These are phyloP conservation scores for Monosporascus sp. DNA, from an alignment of 2,329 filamentous ascomycete species.

Conservation along the genomic window DNA sequence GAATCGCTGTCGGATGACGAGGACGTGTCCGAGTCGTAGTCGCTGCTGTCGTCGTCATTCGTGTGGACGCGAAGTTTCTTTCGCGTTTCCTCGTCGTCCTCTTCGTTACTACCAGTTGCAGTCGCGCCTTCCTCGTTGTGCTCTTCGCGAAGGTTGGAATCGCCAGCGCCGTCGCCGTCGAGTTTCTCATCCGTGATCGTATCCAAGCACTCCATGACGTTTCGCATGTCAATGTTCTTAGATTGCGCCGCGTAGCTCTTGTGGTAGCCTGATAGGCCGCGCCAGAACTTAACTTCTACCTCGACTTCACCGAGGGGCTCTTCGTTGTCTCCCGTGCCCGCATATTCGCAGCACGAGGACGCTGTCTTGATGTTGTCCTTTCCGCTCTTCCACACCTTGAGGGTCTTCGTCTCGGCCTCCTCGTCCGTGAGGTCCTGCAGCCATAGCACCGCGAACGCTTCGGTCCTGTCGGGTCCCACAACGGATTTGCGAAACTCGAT, in stretches of 20 bases:
- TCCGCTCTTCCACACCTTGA: constrained; percentile 64
- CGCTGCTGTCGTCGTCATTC: constrained; percentile 28
- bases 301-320: constrained; percentile 52
- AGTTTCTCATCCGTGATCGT: constrained; percentile 53
- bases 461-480: constrained; percentile 46
- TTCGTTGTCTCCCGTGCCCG: constrained; percentile 47
- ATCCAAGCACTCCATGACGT: constrained; percentile 61
- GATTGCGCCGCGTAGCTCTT: constrained; percentile 44
- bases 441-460: constrained; percentile 63
- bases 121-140: background rate
- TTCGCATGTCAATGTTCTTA: constrained; percentile 47
- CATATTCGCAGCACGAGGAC: constrained; percentile 29
- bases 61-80: constrained; percentile 28
- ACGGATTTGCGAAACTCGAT: constrained; percentile 56
- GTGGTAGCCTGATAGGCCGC: constrained; percentile 56
- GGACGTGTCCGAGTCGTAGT: constrained; percentile 26
- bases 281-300: constrained; percentile 54
- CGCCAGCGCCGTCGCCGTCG: constrained; percentile 17
- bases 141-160: constrained; percentile 8
- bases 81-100: constrained; percentile 25
- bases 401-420: constrained; percentile 50
- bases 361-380: constrained; percentile 39
- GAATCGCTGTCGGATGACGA: constrained; percentile 2
- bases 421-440: constrained; percentile 65
- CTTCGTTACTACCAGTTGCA: constrained; percentile 11